phyloP scores from a whole-genome alignment of 176 grass and related monocot genomes.

The Triticum aestivum region DNA sequence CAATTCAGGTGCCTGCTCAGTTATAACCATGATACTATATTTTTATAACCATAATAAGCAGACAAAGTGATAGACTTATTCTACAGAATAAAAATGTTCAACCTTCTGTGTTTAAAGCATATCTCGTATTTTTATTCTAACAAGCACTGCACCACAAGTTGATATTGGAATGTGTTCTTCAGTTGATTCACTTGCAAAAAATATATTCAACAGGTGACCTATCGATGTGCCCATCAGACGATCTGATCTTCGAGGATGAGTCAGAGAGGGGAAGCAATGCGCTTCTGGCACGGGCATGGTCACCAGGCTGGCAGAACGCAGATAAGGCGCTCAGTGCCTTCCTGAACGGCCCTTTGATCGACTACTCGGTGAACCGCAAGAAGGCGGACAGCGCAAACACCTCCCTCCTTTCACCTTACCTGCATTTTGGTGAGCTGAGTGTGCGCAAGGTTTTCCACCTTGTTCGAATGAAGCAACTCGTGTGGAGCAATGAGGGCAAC shows the following conservation, averaged over 20 bases:
- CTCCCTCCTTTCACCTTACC: conserved; percentile 79
- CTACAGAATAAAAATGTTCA: neutral
- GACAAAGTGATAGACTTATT: neutral
- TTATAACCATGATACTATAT: neutral
- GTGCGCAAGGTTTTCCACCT: conserved; percentile 98
- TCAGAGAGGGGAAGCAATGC: conserved; percentile 91
- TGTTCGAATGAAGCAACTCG: conserved; percentile 88
- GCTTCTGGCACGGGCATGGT: conserved; percentile 91
- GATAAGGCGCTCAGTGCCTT: conserved; percentile 64
- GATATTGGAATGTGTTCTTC: neutral
- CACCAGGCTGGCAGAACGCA: conserved; percentile 91
- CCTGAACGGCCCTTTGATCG: conserved; percentile 68
- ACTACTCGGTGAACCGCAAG: conserved; percentile 84
- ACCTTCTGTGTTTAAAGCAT: neutral
- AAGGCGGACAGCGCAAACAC: conserved; percentile 89
- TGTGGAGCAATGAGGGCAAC: conserved; percentile 87
- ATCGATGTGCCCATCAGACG: conserved; percentile 70
- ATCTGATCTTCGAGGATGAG: conserved; percentile 77
- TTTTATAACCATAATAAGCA: neutral
- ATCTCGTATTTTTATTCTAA: neutral
- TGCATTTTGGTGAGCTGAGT: conserved; percentile 93
- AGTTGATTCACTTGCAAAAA: neutral
- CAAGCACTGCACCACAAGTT: neutral
- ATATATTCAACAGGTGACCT: conserved; percentile 54
- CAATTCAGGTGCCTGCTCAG: conserved; percentile 53